A percentile compares a stretch with the other conserved stretches of the same genome.
These are phyloP conservation scores for Alliaria petiolata DNA, from an alignment of 345 rosid species.

Conservation along the genomic window DNA sequence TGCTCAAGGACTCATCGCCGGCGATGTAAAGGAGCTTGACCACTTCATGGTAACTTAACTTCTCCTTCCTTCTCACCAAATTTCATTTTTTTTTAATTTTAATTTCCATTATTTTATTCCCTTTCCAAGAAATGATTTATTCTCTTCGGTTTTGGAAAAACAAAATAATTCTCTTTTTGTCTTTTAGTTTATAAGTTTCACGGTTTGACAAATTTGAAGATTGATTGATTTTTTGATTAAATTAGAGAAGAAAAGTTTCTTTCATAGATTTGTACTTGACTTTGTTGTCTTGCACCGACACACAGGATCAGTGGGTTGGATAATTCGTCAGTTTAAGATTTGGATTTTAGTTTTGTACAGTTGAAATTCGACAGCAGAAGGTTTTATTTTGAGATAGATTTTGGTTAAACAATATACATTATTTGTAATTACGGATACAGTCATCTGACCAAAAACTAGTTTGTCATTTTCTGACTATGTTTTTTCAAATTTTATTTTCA, in stretches of 20 bases:
- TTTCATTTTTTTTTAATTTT: neutral
- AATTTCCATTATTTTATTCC: neutral
- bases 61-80: neutral
- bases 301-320: slow-evolving; percentile 1
- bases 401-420: slow-evolving; percentile 5
- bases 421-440: slow-evolving; percentile 3
- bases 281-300: slow-evolving; percentile 19
- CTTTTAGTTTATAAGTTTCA: neutral
- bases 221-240: neutral
- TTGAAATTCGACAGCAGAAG: neutral
- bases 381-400: slow-evolving; percentile 12
- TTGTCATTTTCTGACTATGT: neutral
- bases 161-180: neutral
- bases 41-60: slow-evolving; percentile 84
- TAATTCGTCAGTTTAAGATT: neutral
- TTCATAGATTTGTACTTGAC: slow-evolving; percentile 5
- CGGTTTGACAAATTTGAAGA: slow-evolving; percentile 4
- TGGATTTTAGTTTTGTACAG: neutral
- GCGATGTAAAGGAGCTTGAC: slow-evolving; percentile 89
- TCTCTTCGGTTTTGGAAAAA: neutral
- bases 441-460: neutral
- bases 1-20: slow-evolving; percentile 46
- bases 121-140: neutral
- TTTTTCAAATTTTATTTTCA: too few relatives aligned
- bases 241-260: neutral